These are phyloP conservation scores for Didymella exigua DNA, from an alignment of 2,329 filamentous ascomycete genomes.

Conservation along the genomic window DNA sequence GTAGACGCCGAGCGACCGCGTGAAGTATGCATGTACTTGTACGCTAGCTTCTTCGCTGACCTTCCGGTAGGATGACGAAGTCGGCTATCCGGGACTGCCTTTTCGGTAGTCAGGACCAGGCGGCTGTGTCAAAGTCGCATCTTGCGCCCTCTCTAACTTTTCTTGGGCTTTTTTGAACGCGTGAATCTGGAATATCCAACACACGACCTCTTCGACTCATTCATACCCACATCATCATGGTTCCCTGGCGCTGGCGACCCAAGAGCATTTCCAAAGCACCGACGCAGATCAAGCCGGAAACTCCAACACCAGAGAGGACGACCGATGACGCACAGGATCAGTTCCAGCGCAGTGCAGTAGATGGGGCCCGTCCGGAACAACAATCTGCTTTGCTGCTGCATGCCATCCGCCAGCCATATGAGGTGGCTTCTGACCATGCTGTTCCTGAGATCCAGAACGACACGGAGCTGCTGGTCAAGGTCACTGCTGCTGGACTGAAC, in stretches of 20 bases:
- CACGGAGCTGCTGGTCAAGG: conserved; percentile 66
- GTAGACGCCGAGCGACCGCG: conserved; percentile 8
- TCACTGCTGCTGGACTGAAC: conserved; percentile 71
- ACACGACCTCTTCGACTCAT: not conserved
- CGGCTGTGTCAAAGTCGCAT: not conserved
- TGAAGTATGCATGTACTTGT: conserved; percentile 2
- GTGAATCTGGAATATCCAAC: too few species aligned
- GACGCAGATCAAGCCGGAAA: not conserved
- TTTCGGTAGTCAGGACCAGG: conserved; percentile 2
- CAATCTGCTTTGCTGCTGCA: conserved; percentile 60
- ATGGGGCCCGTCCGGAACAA: conserved; percentile 17
- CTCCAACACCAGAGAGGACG: not conserved
- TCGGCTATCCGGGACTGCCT: conserved; percentile 2
- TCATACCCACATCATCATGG: conserved; percentile 4
- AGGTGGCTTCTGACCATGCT: conserved; percentile 52
- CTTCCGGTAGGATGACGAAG: conserved; percentile 7
- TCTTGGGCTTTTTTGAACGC: conserved; percentile 1
- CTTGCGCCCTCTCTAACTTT: not conserved
- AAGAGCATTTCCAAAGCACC: conserved; percentile 17
- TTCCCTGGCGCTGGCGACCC: conserved; percentile 23
- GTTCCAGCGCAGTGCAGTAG: conserved; percentile 16
- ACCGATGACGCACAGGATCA: conserved; percentile 4
- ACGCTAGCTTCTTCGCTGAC: conserved; percentile 4
- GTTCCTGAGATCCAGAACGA: conserved; percentile 54
- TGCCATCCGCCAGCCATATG: conserved; percentile 58